Percentiles rank a stretch among this genome's conserved stretches.
phyloP scores from a whole-genome alignment of 2,329 filamentous ascomycete genomes.

The Aspergillus sp. region DNA sequence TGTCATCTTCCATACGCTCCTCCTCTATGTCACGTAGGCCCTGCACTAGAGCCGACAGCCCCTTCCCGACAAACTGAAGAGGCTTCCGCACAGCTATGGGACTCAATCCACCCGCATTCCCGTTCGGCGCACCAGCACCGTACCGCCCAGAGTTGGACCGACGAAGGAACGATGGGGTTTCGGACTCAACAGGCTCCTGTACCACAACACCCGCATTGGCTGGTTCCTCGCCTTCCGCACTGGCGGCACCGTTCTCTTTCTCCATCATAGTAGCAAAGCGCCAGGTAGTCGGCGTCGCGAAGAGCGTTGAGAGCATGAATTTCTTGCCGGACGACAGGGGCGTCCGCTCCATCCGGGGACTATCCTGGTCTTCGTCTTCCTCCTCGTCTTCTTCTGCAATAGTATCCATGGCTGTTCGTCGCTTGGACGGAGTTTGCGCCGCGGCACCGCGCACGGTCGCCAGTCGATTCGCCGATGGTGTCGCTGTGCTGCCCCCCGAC shows the following conservation, averaged over 20 bases:
- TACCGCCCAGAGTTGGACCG: slow-evolving; percentile 35
- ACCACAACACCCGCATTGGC: slow-evolving; percentile 4
- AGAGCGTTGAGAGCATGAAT: slow-evolving; percentile 45
- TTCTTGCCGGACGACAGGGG: slow-evolving; percentile 45
- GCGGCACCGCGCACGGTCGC: slow-evolving; percentile 25
- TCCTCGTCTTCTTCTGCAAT: slow-evolving; percentile 30
- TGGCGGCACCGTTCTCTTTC: slow-evolving; percentile 21
- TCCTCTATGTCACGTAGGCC: slow-evolving; percentile 42
- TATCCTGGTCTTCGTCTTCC: slow-evolving; percentile 20
- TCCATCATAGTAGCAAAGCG: slow-evolving; percentile 43
- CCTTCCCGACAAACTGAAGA: slow-evolving; percentile 37
- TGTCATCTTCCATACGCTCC: slow-evolving; percentile 42
- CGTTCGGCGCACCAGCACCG: slow-evolving; percentile 12
- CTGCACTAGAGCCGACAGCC: slow-evolving; percentile 39
- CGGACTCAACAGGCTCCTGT: slow-evolving; percentile 24
- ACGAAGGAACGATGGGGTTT: slow-evolving; percentile 41
- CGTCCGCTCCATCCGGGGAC: slow-evolving; percentile 31
- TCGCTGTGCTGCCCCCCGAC: slow-evolving; percentile 36
- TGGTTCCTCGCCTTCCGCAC: slow-evolving; percentile 5
- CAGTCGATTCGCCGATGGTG: slow-evolving; percentile 30
- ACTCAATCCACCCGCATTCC: slow-evolving; percentile 26
- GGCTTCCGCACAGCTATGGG: slow-evolving; percentile 39
- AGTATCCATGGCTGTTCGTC: slow-evolving; percentile 23
- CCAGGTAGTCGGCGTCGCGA: slow-evolving; percentile 46
- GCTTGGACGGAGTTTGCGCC: slow-evolving; percentile 39